These are phyloP conservation scores for Auricularia sp. DNA, from an alignment of 768 basidiomycete genomes.

Conservation along the genomic window DNA sequence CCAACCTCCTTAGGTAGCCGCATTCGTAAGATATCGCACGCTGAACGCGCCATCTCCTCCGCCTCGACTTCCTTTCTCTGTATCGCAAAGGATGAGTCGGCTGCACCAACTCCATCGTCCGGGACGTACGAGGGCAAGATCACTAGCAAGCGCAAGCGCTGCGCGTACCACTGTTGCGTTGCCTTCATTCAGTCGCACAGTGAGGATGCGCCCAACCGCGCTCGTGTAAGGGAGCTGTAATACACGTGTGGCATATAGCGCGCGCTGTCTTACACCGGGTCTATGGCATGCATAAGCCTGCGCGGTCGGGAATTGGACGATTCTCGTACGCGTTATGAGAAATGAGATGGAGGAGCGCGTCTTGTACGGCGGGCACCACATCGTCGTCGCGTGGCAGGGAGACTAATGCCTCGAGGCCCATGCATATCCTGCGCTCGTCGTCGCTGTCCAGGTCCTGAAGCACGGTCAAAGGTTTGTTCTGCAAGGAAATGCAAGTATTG, in stretches of 20 bases:
- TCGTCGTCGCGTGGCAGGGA: conserved; percentile 45
- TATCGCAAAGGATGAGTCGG: not conserved
- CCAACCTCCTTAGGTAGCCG: not conserved
- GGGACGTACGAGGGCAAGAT: not conserved
- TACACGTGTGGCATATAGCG: conserved; percentile 46
- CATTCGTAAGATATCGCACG: not conserved
- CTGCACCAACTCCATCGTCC: not conserved
- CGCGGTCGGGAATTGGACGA: conserved; percentile 16
- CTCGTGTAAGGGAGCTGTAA: conserved; percentile 17
- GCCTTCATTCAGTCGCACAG: not conserved
- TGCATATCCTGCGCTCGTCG: conserved; percentile 44
- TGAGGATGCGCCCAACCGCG: not conserved
- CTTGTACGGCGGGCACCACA: conserved; percentile 65
- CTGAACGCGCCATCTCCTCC: not conserved
- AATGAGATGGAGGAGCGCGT: conserved; percentile 52
- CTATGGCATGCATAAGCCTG: conserved; percentile 25
- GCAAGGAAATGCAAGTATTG: not conserved
- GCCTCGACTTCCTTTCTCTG: not conserved
- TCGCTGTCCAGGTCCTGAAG: conserved; percentile 64
- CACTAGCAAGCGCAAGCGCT: not conserved
- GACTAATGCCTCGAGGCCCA: conserved; percentile 64
- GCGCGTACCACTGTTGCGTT: not conserved
- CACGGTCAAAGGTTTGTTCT: not conserved
- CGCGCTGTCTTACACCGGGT: conserved; percentile 47
- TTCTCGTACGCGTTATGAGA: conserved; percentile 64